phyloP scores from a whole-genome alignment of 139 green algal genomes.

The Ettlia oleoabundans region DNA sequence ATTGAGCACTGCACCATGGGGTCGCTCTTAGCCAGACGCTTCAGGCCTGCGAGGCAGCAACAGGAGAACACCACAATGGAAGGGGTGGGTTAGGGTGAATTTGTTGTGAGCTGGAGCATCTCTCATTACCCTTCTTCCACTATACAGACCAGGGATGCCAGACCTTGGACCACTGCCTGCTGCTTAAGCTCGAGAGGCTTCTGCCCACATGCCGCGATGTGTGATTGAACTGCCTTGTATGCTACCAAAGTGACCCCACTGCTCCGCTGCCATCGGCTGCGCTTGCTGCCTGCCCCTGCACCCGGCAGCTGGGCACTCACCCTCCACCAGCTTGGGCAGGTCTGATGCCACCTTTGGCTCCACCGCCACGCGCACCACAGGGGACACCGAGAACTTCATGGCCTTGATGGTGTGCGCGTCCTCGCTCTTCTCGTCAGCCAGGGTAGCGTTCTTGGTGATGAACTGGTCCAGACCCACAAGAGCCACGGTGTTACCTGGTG shows the following conservation, averaged over 20 bases:
- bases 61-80: too few species aligned
- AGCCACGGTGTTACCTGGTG: slow-evolving; percentile 98
- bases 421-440: slow-evolving; percentile 86
- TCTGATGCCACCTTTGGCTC: slow-evolving; percentile 95
- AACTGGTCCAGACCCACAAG: slow-evolving; percentile 99
- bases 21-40: slow-evolving; percentile 97
- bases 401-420: slow-evolving; percentile 98
- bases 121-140: too few species aligned
- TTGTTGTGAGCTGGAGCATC: too few species aligned
- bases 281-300: too few species aligned
- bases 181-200: too few species aligned
- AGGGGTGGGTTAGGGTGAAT: too few species aligned
- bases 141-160: too few species aligned
- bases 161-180: too few species aligned
- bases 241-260: too few species aligned
- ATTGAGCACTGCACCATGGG: slow-evolving; percentile 99
- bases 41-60: slow-evolving; percentile 70
- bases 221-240: too few species aligned
- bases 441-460: slow-evolving; percentile 99
- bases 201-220: too few species aligned
- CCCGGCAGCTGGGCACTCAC: background rate
- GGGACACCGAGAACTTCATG: slow-evolving; percentile 99
- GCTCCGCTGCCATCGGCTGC: too few species aligned
- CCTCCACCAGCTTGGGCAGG: slow-evolving; percentile 99
- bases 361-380: slow-evolving; percentile 93